A percentile compares a stretch with the other conserved stretches of the same genome.
Conservation (phyloP, 2,329 filamentous ascomycete genomes). For the Calonectria naviculata region DNA sequence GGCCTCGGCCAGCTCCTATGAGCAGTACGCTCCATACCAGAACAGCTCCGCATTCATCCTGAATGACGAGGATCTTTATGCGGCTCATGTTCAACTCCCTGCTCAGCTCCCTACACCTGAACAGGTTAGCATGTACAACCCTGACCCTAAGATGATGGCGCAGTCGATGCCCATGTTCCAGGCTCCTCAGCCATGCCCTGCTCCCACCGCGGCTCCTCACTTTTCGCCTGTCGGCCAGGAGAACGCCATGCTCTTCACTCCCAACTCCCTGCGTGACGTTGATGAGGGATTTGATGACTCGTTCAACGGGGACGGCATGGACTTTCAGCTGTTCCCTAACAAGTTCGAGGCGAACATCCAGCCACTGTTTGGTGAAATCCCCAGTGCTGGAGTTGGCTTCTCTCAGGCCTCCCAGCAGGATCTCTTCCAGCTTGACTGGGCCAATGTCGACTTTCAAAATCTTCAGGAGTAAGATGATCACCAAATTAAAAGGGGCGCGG, state of each 20-base stretch:
- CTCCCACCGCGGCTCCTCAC: constrained; percentile 55
- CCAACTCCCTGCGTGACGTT: constrained; percentile 68
- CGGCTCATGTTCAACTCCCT: constrained; percentile 66
- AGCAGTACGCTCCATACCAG: constrained; percentile 71
- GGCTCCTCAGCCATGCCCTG: constrained; percentile 37
- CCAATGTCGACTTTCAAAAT: constrained; percentile 44
- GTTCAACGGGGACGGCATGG: constrained; percentile 58
- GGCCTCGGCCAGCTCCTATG: constrained; percentile 48
- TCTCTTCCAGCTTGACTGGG: constrained; percentile 59
- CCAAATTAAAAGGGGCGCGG: neutral
- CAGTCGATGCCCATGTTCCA: constrained; percentile 53
- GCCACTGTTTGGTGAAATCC: constrained; percentile 61
- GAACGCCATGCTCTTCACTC: constrained; percentile 76
- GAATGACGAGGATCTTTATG: constrained; percentile 72
- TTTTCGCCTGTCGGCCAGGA: constrained; percentile 77
- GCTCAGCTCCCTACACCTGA: constrained; percentile 55
- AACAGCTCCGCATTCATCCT: constrained; percentile 71
- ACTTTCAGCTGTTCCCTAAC: constrained; percentile 73
- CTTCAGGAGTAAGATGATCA: neutral
- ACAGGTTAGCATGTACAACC: constrained; percentile 50
- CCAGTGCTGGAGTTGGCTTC: constrained; percentile 62
- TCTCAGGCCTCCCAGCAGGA: constrained; percentile 65
- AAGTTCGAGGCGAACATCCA: constrained; percentile 56
- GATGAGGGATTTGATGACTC: constrained; percentile 75
- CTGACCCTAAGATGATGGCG: constrained; percentile 52